A percentile compares a stretch with the other conserved stretches of the same genome.
These are phyloP conservation scores for Ettlia oleoabundans DNA, from an alignment of 139 green algal species.

Conservation along the genomic window DNA sequence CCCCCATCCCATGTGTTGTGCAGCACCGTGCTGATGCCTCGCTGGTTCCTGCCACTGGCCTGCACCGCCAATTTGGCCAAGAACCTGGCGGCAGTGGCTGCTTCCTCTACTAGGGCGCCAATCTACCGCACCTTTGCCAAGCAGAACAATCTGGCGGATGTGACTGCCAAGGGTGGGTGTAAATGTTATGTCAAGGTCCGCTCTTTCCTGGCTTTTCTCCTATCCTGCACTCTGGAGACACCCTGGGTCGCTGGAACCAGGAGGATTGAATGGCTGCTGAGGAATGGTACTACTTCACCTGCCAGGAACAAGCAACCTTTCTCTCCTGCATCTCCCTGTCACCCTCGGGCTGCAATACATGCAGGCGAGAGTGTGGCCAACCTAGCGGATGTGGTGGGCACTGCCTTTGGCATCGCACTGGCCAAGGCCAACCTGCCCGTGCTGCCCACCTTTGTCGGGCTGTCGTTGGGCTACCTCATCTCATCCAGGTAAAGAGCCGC, in stretches of 20 bases:
- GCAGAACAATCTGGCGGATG: slow-evolving; percentile 80
- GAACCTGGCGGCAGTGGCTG: slow-evolving; percentile 83
- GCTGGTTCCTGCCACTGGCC: slow-evolving; percentile 83
- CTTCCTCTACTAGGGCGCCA: slow-evolving; percentile 76
- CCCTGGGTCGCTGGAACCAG: too few relatives aligned
- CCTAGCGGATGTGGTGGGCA: slow-evolving; percentile 86
- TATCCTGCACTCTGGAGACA: too few relatives aligned
- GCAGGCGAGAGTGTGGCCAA: slow-evolving; percentile 86
- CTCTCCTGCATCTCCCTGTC: neutral
- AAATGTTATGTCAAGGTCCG: too few relatives aligned
- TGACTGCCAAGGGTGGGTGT: slow-evolving; percentile 71
- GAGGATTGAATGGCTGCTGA: too few relatives aligned
- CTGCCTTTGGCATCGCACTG: slow-evolving; percentile 68
- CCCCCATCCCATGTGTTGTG: neutral
- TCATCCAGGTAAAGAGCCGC: slow-evolving; percentile 46
- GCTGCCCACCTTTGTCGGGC: slow-evolving; percentile 70
- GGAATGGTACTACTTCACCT: too few relatives aligned
- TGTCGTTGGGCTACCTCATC: slow-evolving; percentile 70
- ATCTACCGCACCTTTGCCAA: slow-evolving; percentile 90
- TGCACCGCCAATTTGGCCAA: slow-evolving; percentile 87
- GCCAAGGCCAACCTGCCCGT: slow-evolving; percentile 55
- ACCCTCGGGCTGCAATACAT: neutral
- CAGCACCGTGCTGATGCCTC: slow-evolving; percentile 68
- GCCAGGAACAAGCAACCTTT: too few relatives aligned
- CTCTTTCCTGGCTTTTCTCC: too few relatives aligned